Evolutionary conservation across 2,329 filamentous ascomycete genomes (phyloP).

Genomic region (Alternaria panax): DNA sequence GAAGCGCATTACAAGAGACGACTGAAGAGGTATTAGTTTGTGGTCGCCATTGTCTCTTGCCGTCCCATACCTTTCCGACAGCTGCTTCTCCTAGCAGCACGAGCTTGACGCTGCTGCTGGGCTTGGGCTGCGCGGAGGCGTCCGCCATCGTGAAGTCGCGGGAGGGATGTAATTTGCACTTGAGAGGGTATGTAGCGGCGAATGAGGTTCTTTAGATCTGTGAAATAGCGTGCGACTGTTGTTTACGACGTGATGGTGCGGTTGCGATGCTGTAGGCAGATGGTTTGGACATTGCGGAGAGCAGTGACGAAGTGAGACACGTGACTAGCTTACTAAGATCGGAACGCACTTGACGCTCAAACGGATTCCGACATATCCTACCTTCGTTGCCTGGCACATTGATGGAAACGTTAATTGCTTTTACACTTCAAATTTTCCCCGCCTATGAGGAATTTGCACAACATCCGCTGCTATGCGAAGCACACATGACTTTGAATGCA

Average conservation of each 20-base stretch:
- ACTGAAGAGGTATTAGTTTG: constrained; percentile 61
- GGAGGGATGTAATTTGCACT: constrained; percentile 5
- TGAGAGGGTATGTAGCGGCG: not conserved
- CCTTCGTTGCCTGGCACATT: not conserved
- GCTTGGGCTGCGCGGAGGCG: constrained; percentile 76
- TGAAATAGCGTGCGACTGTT: not conserved
- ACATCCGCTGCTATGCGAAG: not conserved
- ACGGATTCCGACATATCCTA: not conserved
- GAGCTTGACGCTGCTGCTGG: constrained; percentile 99
- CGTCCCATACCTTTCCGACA: constrained; percentile 85
- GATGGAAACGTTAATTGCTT: not conserved
- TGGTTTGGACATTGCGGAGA: constrained; percentile 18
- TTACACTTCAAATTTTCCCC: not conserved
- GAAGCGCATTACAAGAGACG: constrained; percentile 95
- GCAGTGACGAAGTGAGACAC: constrained; percentile 27
- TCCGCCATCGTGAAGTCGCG: constrained; percentile 68
- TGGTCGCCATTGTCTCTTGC: not conserved
- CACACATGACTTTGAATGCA: not conserved
- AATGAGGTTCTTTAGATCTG: not conserved
- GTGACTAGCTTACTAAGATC: constrained; percentile 21
- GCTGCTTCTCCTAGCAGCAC: constrained; percentile 96
- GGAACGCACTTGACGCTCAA: not conserved
- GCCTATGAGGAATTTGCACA: not conserved
- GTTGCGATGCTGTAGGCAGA: constrained; percentile 24
- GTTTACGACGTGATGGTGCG: constrained; percentile 10